Evolutionary conservation across 139 green algal genomes (phyloP).

Genomic region (Ostreobium quekettii): DNA sequence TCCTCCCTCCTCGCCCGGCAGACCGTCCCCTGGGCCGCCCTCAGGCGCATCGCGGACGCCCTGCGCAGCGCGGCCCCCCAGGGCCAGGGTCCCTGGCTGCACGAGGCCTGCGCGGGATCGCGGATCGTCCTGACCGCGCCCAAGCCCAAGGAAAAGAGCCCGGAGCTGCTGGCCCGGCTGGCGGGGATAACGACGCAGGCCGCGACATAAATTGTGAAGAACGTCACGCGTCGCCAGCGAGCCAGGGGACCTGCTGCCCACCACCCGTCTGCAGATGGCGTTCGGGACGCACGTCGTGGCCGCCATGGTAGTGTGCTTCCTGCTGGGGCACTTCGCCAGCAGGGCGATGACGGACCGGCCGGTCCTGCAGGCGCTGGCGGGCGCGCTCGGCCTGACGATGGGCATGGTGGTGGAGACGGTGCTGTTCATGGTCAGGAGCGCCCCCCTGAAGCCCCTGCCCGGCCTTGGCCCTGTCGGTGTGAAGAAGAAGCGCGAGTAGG

Average conservation of each 20-base stretch:
- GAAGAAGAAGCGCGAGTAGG: no score
- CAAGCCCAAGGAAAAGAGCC: slow-evolving; percentile 20
- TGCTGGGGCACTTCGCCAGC: slow-evolving; percentile 46
- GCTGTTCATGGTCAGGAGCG: slow-evolving; percentile 1
- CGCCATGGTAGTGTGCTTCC: slow-evolving; percentile 69
- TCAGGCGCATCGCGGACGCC: not conserved
- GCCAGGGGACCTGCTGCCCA: slow-evolving; percentile 39
- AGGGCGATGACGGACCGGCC: slow-evolving; percentile 21
- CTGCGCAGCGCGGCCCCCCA: not conserved
- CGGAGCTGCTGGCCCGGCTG: slow-evolving; percentile 43
- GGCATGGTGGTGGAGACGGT: slow-evolving; percentile 20
- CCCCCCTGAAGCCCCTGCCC: no score
- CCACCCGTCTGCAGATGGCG: slow-evolving; percentile 52
- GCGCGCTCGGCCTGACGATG: slow-evolving; percentile 28
- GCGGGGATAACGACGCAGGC: no score
- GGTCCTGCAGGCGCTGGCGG: slow-evolving; percentile 23
- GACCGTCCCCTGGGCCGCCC: not conserved
- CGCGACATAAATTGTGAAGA: slow-evolving; percentile 17
- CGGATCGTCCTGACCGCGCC: slow-evolving; percentile 32
- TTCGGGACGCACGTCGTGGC: slow-evolving; percentile 69
- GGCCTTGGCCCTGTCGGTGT: no score
- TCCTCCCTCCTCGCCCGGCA: not conserved
- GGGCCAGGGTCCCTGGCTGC: slow-evolving; percentile 19
- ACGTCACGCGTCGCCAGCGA: slow-evolving; percentile 25
- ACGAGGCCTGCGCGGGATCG: slow-evolving; percentile 31